Evolutionary conservation across 345 rosid genomes (phyloP).

Genomic region (Abelmoschus esculentus): DNA sequence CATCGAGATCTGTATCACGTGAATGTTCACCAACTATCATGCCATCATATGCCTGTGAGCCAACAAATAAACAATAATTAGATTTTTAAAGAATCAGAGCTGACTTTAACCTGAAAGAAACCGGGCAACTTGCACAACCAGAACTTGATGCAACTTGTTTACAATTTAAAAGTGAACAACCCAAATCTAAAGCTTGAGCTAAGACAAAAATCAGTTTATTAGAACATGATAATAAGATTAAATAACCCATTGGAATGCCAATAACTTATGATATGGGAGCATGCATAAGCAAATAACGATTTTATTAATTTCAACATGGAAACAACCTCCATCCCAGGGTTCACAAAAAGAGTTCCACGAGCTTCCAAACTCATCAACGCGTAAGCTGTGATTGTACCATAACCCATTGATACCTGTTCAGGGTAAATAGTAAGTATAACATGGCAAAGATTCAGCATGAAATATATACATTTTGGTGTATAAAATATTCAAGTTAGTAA

Average conservation of each 20-base stretch:
- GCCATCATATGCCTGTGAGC: conserved; percentile 83
- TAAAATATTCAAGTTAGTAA: neutral
- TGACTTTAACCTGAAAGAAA: neutral
- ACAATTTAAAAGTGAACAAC: neutral
- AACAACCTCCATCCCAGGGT: conserved; percentile 82
- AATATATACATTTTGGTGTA: neutral
- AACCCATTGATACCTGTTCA: conserved; percentile 90
- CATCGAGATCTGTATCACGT: conserved; percentile 93
- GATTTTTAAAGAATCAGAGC: neutral
- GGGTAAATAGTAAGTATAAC: neutral
- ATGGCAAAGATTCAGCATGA: neutral
- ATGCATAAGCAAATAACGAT: neutral
- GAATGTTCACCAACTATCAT: conserved; percentile 98
- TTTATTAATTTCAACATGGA: neutral
- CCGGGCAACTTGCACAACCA: neutral
- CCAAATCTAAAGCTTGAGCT: neutral
- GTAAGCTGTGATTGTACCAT: conserved; percentile 77
- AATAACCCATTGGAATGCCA: neutral
- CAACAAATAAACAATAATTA: conserved; percentile 17
- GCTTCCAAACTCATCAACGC: conserved; percentile 88
- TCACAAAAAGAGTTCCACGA: conserved; percentile 82
- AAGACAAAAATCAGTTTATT: neutral
- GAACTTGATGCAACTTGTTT: neutral
- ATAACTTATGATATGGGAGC: neutral
- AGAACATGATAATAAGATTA: neutral